These are phyloP conservation scores for Rhodotorula kratochvilovae DNA, from an alignment of 768 basidiomycete genomes.

Conservation along the genomic window DNA sequence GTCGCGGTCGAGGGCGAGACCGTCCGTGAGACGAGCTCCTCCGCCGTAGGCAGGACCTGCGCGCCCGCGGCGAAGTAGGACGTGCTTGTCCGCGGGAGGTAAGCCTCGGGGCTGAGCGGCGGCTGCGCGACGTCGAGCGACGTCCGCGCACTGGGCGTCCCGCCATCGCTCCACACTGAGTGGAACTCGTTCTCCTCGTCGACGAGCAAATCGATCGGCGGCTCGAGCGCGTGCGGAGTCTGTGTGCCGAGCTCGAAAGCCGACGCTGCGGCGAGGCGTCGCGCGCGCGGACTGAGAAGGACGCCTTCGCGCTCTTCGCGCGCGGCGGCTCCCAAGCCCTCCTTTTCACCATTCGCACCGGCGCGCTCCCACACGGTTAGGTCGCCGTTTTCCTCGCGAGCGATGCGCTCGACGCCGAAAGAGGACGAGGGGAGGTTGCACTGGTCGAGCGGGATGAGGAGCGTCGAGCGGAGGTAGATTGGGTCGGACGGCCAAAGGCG, in stretches of 20 bases:
- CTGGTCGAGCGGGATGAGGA: slow-evolving; percentile 64
- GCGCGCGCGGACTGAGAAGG: slow-evolving; percentile 5
- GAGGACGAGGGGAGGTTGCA: slow-evolving; percentile 41
- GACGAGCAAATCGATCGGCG: slow-evolving; percentile 20
- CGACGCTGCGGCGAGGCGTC: background rate
- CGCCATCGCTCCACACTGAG: slow-evolving; percentile 3
- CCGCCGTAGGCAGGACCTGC: background rate
- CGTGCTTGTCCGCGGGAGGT: slow-evolving; percentile 15
- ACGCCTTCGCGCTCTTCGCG: background rate
- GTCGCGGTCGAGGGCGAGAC: background rate
- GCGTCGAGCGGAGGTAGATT: slow-evolving; percentile 75
- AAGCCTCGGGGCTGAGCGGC: background rate
- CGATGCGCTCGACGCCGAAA: slow-evolving; percentile 25
- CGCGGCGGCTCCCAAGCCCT: background rate
- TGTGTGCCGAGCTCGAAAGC: background rate
- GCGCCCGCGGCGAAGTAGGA: slow-evolving; percentile 1
- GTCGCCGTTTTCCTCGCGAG: slow-evolving; percentile 28
- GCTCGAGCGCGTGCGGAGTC: background rate
- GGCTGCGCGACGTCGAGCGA: slow-evolving; percentile 8
- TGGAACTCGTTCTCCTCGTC: background rate
- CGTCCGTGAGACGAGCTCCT: background rate
- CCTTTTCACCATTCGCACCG: background rate
- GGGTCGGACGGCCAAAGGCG: slow-evolving; percentile 91
- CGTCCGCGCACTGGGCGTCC: background rate
- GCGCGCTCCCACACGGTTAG: slow-evolving; percentile 23